A percentile compares a stretch with the other conserved stretches of the same genome.
Evolutionary conservation across 23 red algal species (phyloP).

Genomic region (Pyropia haitanensis): DNA sequence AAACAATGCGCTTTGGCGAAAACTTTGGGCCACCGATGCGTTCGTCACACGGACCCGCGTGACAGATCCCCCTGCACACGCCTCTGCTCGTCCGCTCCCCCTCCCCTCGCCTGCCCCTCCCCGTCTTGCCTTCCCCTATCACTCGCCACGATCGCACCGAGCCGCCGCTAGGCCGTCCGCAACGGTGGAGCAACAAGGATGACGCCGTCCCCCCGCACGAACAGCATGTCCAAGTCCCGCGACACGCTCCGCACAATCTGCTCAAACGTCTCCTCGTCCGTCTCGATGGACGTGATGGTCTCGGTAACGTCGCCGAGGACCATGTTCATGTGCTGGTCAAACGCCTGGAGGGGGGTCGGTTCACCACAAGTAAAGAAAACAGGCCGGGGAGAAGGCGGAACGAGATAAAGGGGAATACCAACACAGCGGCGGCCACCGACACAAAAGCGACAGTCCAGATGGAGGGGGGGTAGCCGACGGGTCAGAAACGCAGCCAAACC

Average conservation of each 20-base stretch:
- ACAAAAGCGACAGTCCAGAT: too few relatives aligned
- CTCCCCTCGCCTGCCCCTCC: too few relatives aligned
- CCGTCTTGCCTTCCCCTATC: too few relatives aligned
- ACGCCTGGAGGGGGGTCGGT: slow-evolving; percentile 23
- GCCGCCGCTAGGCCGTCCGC: slow-evolving; percentile 37
- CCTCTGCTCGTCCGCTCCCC: too few relatives aligned
- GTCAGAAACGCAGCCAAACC: too few relatives aligned
- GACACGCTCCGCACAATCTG: slow-evolving; percentile 66
- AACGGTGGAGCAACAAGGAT: slow-evolving; percentile 85
- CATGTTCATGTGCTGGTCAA: slow-evolving; percentile 99
- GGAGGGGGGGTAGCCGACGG: too few relatives aligned
- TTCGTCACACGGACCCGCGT: too few relatives aligned
- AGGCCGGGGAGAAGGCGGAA: not conserved
- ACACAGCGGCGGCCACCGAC: too few relatives aligned
- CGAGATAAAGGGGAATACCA: not conserved
- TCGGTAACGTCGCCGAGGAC: slow-evolving; percentile 90
- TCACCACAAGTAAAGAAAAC: not conserved
- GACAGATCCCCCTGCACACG: too few relatives aligned
- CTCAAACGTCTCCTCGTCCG: slow-evolving; percentile 95
- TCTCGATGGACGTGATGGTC: slow-evolving; percentile 58
- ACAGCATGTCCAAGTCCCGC: slow-evolving; percentile 80
- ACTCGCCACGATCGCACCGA: not conserved
- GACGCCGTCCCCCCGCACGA: slow-evolving; percentile 91
- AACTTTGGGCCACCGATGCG: too few relatives aligned
- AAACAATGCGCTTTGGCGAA: too few relatives aligned